phyloP scores from a whole-genome alignment of 2,329 filamentous ascomycete genomes.

The Ophiostoma sp. region DNA sequence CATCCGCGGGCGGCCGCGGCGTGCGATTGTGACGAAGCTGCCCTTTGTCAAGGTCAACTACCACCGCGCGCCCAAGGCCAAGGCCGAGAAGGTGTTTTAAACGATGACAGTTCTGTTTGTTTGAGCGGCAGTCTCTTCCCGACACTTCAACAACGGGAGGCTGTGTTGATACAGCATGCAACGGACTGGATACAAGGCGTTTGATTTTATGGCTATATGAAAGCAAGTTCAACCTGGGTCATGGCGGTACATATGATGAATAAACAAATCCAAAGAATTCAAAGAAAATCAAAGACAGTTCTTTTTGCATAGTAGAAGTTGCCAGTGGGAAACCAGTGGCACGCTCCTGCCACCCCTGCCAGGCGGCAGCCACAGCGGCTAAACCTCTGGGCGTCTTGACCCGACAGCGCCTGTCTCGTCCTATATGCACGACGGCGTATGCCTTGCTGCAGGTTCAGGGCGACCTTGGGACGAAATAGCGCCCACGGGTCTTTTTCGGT shows the following conservation, averaged over 20 bases:
- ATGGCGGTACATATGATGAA: background rate
- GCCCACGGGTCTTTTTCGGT: background rate
- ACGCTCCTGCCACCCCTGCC: background rate
- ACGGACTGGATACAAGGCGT: background rate
- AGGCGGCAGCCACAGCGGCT: background rate
- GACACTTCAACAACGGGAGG: background rate
- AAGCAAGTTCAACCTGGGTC: slow-evolving; percentile 5
- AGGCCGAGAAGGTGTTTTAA: background rate
- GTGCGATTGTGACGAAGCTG: slow-evolving; percentile 77
- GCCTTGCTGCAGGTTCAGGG: background rate
- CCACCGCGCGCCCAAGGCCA: slow-evolving; percentile 23
- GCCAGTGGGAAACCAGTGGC: background rate
- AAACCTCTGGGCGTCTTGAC: slow-evolving; percentile 6
- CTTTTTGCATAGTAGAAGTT: no score
- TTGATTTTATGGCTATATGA: background rate
- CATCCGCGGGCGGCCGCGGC: slow-evolving; percentile 69
- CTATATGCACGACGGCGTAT: background rate
- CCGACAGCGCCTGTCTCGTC: background rate
- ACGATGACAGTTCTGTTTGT: no score
- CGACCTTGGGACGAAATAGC: background rate
- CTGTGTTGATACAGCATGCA: background rate
- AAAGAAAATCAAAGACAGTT: no score
- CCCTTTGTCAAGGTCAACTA: slow-evolving; percentile 81
- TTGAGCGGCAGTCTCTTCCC: no score
- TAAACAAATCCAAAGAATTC: background rate